phyloP scores from a whole-genome alignment of 2,329 filamentous ascomycete genomes.

The Penicillium psychrosexuale region DNA sequence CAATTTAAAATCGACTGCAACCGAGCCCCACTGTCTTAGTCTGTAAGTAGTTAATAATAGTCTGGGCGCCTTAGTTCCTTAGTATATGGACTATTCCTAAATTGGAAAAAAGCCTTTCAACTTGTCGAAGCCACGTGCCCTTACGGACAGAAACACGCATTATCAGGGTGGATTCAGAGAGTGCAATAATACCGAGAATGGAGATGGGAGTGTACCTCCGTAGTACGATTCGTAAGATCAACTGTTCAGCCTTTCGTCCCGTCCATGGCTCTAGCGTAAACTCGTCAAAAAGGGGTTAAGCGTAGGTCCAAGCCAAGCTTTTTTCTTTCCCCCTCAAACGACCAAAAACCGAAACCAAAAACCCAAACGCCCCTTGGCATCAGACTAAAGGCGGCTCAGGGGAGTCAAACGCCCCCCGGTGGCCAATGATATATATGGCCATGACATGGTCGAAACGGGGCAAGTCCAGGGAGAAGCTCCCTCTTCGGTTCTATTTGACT shows the following conservation, averaged over 20 bases:
- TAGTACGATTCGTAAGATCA: too few species aligned
- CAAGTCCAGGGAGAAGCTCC: neutral
- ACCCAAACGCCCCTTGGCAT: neutral
- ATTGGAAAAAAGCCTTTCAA: too few species aligned
- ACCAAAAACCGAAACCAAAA: neutral
- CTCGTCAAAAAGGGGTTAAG: neutral
- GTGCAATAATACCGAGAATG: too few species aligned
- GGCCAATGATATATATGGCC: conserved; percentile 7
- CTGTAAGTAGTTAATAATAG: too few species aligned
- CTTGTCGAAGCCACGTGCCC: too few species aligned
- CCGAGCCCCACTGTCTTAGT: too few species aligned
- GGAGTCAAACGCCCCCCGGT: neutral
- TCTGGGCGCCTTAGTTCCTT: too few species aligned
- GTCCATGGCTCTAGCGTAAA: conserved; percentile 3
- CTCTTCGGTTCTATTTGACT: neutral
- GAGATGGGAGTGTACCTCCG: too few species aligned
- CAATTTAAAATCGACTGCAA: too few species aligned
- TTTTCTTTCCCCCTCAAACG: neutral
- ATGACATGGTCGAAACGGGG: neutral
- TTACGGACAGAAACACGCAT: too few species aligned
- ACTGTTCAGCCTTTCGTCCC: neutral
- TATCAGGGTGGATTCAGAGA: too few species aligned
- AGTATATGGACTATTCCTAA: too few species aligned
- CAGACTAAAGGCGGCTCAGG: neutral
- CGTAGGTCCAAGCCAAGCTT: conserved; percentile 6